Evolutionary conservation across 129 eudicot species (phyloP).

Genomic region (Tanacetum coccineum): DNA sequence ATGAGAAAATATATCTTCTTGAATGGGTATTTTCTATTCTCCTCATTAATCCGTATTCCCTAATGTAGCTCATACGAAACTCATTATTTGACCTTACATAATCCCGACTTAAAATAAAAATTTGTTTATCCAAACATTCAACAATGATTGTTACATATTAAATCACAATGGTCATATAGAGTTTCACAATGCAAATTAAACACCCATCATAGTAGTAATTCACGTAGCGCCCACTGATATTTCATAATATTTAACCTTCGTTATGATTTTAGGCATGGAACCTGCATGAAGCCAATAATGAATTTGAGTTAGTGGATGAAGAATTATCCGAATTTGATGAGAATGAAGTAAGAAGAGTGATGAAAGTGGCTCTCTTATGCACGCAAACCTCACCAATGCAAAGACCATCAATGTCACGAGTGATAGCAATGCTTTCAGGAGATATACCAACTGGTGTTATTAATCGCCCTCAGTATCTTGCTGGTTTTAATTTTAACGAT

Average conservation of each 20-base stretch:
- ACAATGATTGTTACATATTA: too few species aligned
- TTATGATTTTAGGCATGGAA: slow-evolving; percentile 69
- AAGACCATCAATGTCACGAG: slow-evolving; percentile 89
- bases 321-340: slow-evolving; percentile 39
- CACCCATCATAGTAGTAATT: too few species aligned
- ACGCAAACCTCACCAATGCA: slow-evolving; percentile 60
- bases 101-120: too few species aligned
- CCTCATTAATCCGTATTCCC: background rate
- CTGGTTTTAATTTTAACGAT: slow-evolving; percentile 55
- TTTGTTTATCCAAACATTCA: too few species aligned
- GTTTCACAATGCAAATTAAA: too few species aligned
- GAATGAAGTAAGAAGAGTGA: slow-evolving; percentile 46
- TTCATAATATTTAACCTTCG: background rate
- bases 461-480: slow-evolving; percentile 56
- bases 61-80: too few species aligned
- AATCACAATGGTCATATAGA: too few species aligned
- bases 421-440: slow-evolving; percentile 73
- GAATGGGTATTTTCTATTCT: slow-evolving; percentile 52
- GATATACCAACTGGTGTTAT: slow-evolving; percentile 41
- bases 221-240: too few species aligned
- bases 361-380: slow-evolving; percentile 60
- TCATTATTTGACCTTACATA: too few species aligned
- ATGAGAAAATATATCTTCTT: slow-evolving; percentile 58
- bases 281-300: slow-evolving; percentile 45
- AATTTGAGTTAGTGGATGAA: slow-evolving; percentile 53